These are phyloP conservation scores for Lentinula edodes DNA, from an alignment of 768 basidiomycete genomes.

Conservation along the genomic window DNA sequence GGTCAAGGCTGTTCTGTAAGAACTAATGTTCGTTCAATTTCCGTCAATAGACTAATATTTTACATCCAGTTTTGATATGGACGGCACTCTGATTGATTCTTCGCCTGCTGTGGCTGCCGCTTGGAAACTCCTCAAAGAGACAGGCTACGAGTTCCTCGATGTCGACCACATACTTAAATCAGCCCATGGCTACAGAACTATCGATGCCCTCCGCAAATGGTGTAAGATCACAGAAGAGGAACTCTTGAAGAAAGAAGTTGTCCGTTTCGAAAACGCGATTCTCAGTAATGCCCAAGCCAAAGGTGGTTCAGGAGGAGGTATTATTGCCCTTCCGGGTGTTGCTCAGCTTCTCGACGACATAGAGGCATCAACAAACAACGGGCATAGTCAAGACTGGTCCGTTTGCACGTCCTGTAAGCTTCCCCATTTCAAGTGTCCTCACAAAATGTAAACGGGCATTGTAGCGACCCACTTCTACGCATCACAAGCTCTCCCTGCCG, in stretches of 20 bases:
- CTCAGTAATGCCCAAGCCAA: slow-evolving; percentile 10
- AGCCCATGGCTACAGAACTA: slow-evolving; percentile 11
- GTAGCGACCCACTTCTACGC: slow-evolving; percentile 53
- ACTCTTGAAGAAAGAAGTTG: slow-evolving; percentile 11
- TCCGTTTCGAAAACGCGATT: slow-evolving; percentile 11
- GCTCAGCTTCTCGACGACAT: slow-evolving; percentile 7
- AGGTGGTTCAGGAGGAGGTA: slow-evolving; percentile 6
- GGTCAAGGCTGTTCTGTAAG: slow-evolving; percentile 6
- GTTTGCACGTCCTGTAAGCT: slow-evolving; percentile 12
- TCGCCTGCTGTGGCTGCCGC: slow-evolving; percentile 11
- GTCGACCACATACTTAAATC: slow-evolving; percentile 9
- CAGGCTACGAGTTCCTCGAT: slow-evolving; percentile 11
- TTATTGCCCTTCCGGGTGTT: slow-evolving; percentile 8
- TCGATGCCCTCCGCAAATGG: slow-evolving; percentile 11
- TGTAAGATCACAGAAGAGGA: slow-evolving; percentile 9
- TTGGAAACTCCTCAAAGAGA: slow-evolving; percentile 10
- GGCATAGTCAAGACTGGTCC: slow-evolving; percentile 9
- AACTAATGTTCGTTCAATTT: background rate
- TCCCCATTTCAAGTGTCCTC: background rate
- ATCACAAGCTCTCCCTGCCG: slow-evolving; percentile 46
- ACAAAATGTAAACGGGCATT: background rate
- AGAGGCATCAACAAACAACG: slow-evolving; percentile 2
- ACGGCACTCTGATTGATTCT: slow-evolving; percentile 11
- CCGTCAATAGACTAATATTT: background rate
- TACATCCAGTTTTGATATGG: slow-evolving; percentile 5